Percentiles rank a stretch among this genome's conserved stretches.
Conservation (phyloP, 1,284 basidiomycete genomes). For the Cutaneotrichosporon spelunceum region DNA sequence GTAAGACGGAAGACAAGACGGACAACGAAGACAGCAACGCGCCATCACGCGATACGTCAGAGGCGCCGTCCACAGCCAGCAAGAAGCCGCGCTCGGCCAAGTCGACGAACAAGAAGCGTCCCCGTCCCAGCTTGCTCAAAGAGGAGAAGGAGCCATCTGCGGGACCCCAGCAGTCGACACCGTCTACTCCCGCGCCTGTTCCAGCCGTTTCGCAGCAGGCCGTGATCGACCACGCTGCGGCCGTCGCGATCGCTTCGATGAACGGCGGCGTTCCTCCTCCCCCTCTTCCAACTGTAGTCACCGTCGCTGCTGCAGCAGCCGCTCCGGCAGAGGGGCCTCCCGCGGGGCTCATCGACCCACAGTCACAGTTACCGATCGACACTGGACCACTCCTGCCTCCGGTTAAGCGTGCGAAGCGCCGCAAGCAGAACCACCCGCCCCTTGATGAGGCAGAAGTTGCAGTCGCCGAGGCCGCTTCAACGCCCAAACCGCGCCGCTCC, state of each 20-base stretch:
- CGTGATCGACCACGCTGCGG: not conserved
- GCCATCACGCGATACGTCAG: conserved; percentile 34
- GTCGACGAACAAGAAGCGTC: conserved; percentile 37
- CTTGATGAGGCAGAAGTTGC: conserved; percentile 3
- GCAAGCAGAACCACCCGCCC: conserved; percentile 24
- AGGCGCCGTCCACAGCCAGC: conserved; percentile 26
- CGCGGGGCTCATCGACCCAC: conserved; percentile 18
- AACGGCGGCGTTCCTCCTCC: not conserved
- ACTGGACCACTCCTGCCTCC: conserved; percentile 34
- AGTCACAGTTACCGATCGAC: conserved; percentile 18
- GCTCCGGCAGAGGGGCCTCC: conserved; percentile 1
- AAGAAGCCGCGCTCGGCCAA: conserved; percentile 34
- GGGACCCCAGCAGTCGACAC: not conserved
- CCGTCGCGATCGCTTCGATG: conserved; percentile 4
- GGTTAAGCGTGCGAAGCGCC: conserved; percentile 38
- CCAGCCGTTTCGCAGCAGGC: not conserved
- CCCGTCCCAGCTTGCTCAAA: conserved; percentile 34
- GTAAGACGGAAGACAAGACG: conserved; percentile 15
- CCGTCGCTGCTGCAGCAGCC: not conserved
- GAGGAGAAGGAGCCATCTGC: conserved; percentile 11
- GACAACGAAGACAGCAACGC: conserved; percentile 16
- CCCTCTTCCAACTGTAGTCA: not conserved
- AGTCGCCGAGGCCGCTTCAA: conserved; percentile 5
- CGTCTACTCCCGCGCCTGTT: not conserved
- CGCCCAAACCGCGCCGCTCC: conserved; percentile 22